A percentile compares a stretch with the other conserved stretches of the same genome.
These are phyloP conservation scores for Dendrobium huoshanense DNA, from an alignment of 106 monocot species.

Conservation along the genomic window DNA sequence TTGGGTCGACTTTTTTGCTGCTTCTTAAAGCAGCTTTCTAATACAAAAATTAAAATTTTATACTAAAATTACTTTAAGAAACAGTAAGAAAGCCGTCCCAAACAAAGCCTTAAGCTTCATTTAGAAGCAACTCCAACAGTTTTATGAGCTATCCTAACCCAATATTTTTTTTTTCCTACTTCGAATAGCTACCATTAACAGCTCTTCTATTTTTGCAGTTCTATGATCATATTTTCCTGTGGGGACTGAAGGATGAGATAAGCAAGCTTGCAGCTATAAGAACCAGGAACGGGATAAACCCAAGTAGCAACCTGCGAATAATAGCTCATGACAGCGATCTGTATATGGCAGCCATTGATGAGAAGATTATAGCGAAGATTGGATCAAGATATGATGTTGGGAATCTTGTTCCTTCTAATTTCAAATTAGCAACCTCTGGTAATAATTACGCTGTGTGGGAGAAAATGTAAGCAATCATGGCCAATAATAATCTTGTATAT, in stretches of 20 bases:
- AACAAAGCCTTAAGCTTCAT: no score
- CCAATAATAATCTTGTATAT: background rate
- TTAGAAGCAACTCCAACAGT: no score
- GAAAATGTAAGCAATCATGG: conserved; percentile 12
- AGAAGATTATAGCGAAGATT: conserved; percentile 45
- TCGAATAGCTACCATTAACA: background rate
- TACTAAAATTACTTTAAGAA: no score
- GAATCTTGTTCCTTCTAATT: conserved; percentile 28
- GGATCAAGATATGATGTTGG: conserved; percentile 36
- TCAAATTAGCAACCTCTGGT: conserved; percentile 30
- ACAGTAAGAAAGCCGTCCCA: no score
- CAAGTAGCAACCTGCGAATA: conserved; percentile 37
- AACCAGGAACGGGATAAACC: conserved; percentile 31
- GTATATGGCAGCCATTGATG: conserved; percentile 49
- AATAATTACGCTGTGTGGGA: conserved; percentile 49
- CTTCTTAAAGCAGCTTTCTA: no score
- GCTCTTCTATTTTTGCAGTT: conserved; percentile 28
- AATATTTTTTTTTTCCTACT: no score
- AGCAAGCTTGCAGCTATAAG: conserved; percentile 29
- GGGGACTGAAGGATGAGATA: conserved; percentile 45
- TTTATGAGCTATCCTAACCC: no score
- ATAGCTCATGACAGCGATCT: conserved; percentile 36
- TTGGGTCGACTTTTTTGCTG: no score
- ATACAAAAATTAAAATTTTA: no score
- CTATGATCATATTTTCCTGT: conserved; percentile 51